Base-by-base conservation (phyloP, 345 rosid genomes). In the Cardamine chenopodiifolia region DNA sequence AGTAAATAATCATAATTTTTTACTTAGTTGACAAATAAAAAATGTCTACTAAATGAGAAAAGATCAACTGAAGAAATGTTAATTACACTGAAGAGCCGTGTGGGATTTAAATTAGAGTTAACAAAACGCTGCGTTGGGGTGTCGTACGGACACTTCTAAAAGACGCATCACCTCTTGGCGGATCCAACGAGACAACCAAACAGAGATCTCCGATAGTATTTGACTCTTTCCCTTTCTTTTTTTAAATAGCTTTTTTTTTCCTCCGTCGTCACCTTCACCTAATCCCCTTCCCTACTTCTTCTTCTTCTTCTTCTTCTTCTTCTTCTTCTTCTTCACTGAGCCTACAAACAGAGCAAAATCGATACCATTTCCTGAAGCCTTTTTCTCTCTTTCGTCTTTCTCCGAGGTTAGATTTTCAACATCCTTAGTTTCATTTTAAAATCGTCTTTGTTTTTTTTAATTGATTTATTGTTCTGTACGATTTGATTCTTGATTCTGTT, bases 181-280 rank as follows among this genome's bases (percentile, higher is more conserved):
- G 72, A 77, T 64, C 72, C 72, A 26, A 55, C 76, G 67, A 54
- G 76, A 64, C 75, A 63, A 1, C 75, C 70, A 52, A 61, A 59
- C 47, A 55, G 2, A 55, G 52, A 61, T 69, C 74, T 42, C 8
- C 0, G 44, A 26, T 15, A 12, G 5, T 13, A 0, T 66, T 50
- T 19, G n/a, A n/a, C 25, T 3, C 12, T 49, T 31, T 26, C 4
- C 17, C 0, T 32, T 31, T 28, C 19, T 5, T 26, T 8, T 2
- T 7, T 9, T 48, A 17, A 47, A 40, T 40, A 5, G 1, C 9
- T 42, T 3, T 18, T 1, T 18, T 28, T 7, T 42, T 14, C 12
- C 18, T 25, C 1, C 55, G 7, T 17, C 48, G 47, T 68, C 63
- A 68, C 62, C 76, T 53, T 1, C 45, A 62, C 68, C 79, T 60